Base-by-base conservation (phyloP, 2,329 filamentous ascomycete species). In the Fusarium poae region DNA sequence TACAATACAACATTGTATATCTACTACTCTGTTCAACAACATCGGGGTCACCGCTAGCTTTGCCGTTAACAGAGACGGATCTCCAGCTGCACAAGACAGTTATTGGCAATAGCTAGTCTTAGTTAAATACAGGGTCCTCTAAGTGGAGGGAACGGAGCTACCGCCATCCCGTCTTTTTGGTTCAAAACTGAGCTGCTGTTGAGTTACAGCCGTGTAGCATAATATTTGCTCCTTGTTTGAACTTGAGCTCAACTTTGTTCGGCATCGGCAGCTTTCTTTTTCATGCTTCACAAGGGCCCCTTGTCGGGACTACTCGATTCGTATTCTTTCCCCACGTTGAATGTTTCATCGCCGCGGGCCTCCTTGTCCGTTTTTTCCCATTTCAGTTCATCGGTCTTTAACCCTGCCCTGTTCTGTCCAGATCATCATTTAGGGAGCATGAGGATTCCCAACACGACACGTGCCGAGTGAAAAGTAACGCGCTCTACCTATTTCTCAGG, bases 251-350 rank as follows among this genome's bases (percentile, higher is more conserved):
- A 23, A 27, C 23, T 35, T 37, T 29, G 50, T 70, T 60, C 56
- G 64, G 60, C 25, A 55, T 70, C 53, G 66, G 53, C 50, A 59
- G 42, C 46, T 49, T 34, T 34, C 32, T 39, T n/a, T 32, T 34
- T 50, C 34, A 57, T 27, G 48, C 48, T 43, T 42, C 39, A 16
- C 32, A 42, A 42, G 21, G 39, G 21, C 40, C 40, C 62, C 66
- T 60, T 63, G 67, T 64, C 62, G 49, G 62, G 34, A 56, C 62
- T 68, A 58, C 65, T 72, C 61, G 58, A 70, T 71, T 73, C 72
- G 70, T 74, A 74, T 74, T 71, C 40, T 43, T 74, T 74, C 72
- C 72, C 72, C 72, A 74, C 63, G 70, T 71, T 40, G 57, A 64
- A 74, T 74, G 72, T 74, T 74, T 74, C 72, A 73, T 70, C 54